These are phyloP conservation scores for Auricularia auricula-judae DNA, from an alignment of 768 basidiomycete species.

Conservation along the genomic window DNA sequence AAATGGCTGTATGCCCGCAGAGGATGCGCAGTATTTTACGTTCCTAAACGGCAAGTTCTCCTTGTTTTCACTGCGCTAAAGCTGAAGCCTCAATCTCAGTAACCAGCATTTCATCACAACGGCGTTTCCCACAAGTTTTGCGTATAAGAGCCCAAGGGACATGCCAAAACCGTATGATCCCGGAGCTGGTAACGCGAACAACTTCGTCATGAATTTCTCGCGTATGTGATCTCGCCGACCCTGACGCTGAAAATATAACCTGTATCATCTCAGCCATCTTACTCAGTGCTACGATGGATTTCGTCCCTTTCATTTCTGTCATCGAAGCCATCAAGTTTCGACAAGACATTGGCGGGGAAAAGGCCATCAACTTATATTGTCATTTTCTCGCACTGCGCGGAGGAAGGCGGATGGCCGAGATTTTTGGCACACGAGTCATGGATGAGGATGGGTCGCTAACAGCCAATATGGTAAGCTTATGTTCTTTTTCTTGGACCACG, in stretches of 20 bases:
- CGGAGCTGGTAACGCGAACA: constrained; percentile 24
- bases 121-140: constrained; percentile 43
- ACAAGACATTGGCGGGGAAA: constrained; percentile 62
- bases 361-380: constrained; percentile 58
- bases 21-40: constrained; percentile 59
- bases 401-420: constrained; percentile 44
- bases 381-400: constrained; percentile 58
- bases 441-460: constrained; percentile 46
- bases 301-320: constrained; percentile 41
- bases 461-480: constrained; percentile 50
- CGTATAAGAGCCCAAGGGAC: constrained; percentile 39
- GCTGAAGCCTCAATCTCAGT: constrained; percentile 21
- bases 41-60: constrained; percentile 43
- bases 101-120: constrained; percentile 55
- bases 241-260: constrained; percentile 33
- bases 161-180: constrained; percentile 20
- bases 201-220: constrained; percentile 12
- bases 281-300: constrained; percentile 41
- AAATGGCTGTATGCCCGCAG: constrained; percentile 77
- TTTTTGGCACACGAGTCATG: constrained; percentile 52
- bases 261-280: no score
- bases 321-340: constrained; percentile 57
- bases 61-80: neutral
- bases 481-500: neutral
- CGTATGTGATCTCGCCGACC: neutral